phyloP scores from a whole-genome alignment of 179 eudicot species.

The Actinidia polygama region DNA sequence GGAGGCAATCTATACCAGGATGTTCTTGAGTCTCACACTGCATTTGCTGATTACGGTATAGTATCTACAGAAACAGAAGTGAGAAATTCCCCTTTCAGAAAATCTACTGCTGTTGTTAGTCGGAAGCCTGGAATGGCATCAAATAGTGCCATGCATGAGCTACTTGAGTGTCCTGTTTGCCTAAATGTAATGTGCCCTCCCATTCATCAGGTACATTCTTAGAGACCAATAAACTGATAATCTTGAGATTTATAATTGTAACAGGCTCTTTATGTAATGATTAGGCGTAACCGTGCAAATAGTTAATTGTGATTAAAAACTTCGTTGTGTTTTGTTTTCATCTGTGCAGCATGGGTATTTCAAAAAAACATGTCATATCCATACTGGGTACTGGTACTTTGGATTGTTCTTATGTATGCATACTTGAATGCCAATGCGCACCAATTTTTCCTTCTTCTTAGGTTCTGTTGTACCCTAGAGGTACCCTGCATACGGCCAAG shows the following conservation, averaged over 20 bases:
- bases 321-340: too few relatives aligned
- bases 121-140: slow-evolving; percentile 41
- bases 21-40: slow-evolving; percentile 36
- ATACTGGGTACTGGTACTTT: too few relatives aligned
- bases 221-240: neutral
- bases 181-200: slow-evolving; percentile 57
- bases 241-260: neutral
- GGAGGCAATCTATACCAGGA: slow-evolving; percentile 38
- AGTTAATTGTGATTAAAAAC: too few relatives aligned
- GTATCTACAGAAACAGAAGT: slow-evolving; percentile 35
- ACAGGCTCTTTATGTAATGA: neutral
- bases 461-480: too few relatives aligned
- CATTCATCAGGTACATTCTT: slow-evolving; percentile 57
- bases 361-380: too few relatives aligned
- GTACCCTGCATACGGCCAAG: too few relatives aligned
- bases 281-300: neutral
- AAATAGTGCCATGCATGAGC: slow-evolving; percentile 45
- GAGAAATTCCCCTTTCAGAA: slow-evolving; percentile 37
- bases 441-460: too few relatives aligned
- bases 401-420: too few relatives aligned
- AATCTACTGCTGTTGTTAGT: slow-evolving; percentile 24
- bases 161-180: slow-evolving; percentile 68
- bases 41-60: slow-evolving; percentile 37
- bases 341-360: too few relatives aligned
- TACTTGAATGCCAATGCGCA: too few relatives aligned